Conservation (phyloP, 2,329 filamentous ascomycete genomes). For the Claviceps lovelessii region DNA sequence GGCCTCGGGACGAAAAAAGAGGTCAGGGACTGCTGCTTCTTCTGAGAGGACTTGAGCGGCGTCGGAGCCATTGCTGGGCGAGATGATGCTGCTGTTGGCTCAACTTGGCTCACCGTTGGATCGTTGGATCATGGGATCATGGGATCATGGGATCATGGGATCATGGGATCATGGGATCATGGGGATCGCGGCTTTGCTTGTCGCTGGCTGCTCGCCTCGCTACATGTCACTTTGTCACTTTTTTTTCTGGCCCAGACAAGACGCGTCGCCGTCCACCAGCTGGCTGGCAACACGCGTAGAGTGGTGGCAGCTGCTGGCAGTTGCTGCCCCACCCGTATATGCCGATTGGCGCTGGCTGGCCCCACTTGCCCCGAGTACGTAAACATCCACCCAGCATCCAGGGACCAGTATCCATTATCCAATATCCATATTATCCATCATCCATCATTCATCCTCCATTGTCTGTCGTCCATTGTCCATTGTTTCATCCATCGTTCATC, state of each 20-base stretch:
- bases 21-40: slow-evolving; percentile 71
- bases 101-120: not conserved
- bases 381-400: not conserved
- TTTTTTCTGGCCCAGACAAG: not conserved
- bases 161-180: not conserved
- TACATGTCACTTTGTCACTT: not conserved
- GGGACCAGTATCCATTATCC: not conserved
- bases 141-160: not conserved
- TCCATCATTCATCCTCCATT: not conserved
- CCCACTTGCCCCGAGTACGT: not conserved
- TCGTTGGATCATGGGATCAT: not conserved
- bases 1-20: slow-evolving; percentile 65
- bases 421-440: not conserved
- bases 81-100: not conserved
- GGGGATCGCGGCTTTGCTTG: not conserved
- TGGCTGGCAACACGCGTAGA: not conserved
- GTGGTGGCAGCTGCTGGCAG: not conserved
- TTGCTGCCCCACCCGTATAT: not conserved
- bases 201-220: not conserved
- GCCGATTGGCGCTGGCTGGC: not conserved
- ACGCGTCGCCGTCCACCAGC: not conserved
- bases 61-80: slow-evolving; percentile 17
- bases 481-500: no score
- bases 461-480: not conserved
- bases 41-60: slow-evolving; percentile 22